Evolutionary conservation across 352 stramenopile genomes (phyloP).

Genomic region (Peronosclerospora sorghi): DNA sequence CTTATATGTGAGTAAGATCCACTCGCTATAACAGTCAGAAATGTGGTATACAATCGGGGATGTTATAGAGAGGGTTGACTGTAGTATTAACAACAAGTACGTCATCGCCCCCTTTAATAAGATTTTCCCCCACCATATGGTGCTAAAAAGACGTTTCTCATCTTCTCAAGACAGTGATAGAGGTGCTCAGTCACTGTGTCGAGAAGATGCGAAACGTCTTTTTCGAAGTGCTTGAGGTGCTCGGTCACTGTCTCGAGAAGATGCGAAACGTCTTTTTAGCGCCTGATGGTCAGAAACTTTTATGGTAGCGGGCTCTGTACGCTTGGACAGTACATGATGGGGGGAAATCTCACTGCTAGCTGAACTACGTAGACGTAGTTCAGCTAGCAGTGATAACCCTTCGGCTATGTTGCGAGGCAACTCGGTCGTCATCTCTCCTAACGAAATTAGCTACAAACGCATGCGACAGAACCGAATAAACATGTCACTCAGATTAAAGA

Average conservation of each 20-base stretch:
- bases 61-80: too few relatives aligned
- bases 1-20: too few relatives aligned
- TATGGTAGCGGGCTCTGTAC: too few relatives aligned
- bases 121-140: constrained; percentile 72
- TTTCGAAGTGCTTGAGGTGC: too few relatives aligned
- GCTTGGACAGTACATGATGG: too few relatives aligned
- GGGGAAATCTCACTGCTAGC: too few relatives aligned
- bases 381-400: constrained; percentile 5
- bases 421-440: constrained; percentile 5
- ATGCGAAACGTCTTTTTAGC: too few relatives aligned
- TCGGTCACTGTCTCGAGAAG: too few relatives aligned
- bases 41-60: too few relatives aligned
- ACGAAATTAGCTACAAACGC: background rate
- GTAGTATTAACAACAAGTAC: constrained; percentile 65
- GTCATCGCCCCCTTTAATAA: constrained; percentile 49
- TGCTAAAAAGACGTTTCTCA: constrained; percentile 71
- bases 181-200: constrained; percentile 69
- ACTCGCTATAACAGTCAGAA: too few relatives aligned
- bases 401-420: constrained; percentile 5
- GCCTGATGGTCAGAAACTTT: too few relatives aligned
- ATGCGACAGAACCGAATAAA: constrained; percentile 2
- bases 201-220: too few relatives aligned
- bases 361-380: constrained; percentile 26
- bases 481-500: constrained; percentile 16
- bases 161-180: constrained; percentile 66